These are phyloP conservation scores for Xylaria sp. DNA, from an alignment of 2,329 filamentous ascomycete genomes.

Conservation along the genomic window DNA sequence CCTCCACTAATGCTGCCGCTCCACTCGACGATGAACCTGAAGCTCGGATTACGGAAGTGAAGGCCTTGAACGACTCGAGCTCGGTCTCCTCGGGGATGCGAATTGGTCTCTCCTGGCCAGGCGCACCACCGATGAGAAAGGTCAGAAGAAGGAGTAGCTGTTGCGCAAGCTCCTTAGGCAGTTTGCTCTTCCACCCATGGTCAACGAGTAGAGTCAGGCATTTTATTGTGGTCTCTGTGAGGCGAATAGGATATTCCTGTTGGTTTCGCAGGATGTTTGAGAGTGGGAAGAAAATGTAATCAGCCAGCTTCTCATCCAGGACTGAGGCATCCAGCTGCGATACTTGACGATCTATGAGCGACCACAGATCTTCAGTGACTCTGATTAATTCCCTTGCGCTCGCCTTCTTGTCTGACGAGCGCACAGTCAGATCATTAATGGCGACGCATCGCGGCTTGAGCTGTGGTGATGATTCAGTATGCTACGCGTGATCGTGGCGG, in stretches of 20 bases:
- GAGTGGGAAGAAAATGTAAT: slow-evolving; percentile 92
- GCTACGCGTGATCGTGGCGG: slow-evolving; percentile 5
- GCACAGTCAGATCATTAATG: slow-evolving; percentile 53
- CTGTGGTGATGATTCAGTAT: slow-evolving; percentile 33
- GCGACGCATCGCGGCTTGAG: slow-evolving; percentile 59
- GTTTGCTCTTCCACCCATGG: slow-evolving; percentile 70
- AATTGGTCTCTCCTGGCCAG: slow-evolving; percentile 47
- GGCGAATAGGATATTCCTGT: slow-evolving; percentile 62
- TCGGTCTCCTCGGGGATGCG: slow-evolving; percentile 67
- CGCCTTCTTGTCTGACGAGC: slow-evolving; percentile 39
- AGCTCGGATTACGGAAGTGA: slow-evolving; percentile 60
- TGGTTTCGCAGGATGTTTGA: slow-evolving; percentile 78
- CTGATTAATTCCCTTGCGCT: slow-evolving; percentile 41
- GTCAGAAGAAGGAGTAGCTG: slow-evolving; percentile 82
- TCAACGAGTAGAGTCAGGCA: slow-evolving; percentile 69
- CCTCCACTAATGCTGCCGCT: slow-evolving; percentile 46
- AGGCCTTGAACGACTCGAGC: slow-evolving; percentile 63
- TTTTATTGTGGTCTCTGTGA: slow-evolving; percentile 70
- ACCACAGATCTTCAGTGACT: slow-evolving; percentile 42
- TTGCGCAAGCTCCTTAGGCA: slow-evolving; percentile 68
- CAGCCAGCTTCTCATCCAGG: slow-evolving; percentile 77
- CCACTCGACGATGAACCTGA: slow-evolving; percentile 47
- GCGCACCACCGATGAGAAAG: slow-evolving; percentile 70
- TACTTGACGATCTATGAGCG: slow-evolving; percentile 42
- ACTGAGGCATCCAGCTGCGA: slow-evolving; percentile 39